phyloP scores from a whole-genome alignment of 177 flowering plant genomes.

The Telopea speciosissima region DNA sequence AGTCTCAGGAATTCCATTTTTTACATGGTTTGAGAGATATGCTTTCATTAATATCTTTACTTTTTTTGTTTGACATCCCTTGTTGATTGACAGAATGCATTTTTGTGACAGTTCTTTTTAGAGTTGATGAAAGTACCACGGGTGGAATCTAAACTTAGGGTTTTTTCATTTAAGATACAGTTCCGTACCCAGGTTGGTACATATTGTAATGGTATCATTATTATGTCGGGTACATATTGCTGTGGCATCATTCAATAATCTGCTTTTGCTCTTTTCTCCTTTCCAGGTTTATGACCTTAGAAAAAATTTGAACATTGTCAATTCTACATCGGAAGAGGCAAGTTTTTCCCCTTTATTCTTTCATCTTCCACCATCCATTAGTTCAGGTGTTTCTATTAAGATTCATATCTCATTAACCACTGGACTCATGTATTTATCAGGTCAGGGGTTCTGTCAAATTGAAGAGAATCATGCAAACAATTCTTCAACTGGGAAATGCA shows the following conservation, averaged over 20 bases:
- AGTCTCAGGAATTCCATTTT: slow-evolving; percentile 3
- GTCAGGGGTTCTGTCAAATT: slow-evolving; percentile 65
- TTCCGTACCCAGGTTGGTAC: slow-evolving; percentile 69
- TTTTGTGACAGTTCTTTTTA: slow-evolving; percentile 64
- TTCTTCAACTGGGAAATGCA: slow-evolving; percentile 86
- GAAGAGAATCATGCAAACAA: slow-evolving; percentile 84
- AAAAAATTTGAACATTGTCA: slow-evolving; percentile 55
- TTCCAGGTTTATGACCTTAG: slow-evolving; percentile 78
- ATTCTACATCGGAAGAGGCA: slow-evolving; percentile 82
- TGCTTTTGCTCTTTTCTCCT: background rate
- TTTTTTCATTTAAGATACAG: slow-evolving; percentile 88
- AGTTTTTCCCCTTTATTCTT: slow-evolving; percentile 15
- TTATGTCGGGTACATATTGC: slow-evolving; percentile 1
- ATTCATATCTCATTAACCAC: slow-evolving; percentile 6
- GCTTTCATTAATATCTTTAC: background rate
- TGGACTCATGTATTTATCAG: slow-evolving; percentile 35
- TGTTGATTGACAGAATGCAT: slow-evolving; percentile 11
- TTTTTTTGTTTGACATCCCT: background rate
- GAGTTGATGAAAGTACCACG: slow-evolving; percentile 98
- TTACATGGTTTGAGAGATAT: background rate
- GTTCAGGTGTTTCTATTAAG: background rate
- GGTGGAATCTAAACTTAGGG: slow-evolving; percentile 88
- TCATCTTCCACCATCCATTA: slow-evolving; percentile 3
- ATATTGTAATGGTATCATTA: slow-evolving; percentile 1
- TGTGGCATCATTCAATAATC: background rate